Conservation (phyloP, 2,329 filamentous ascomycete species). For the Elsinoe perseae region DNA sequence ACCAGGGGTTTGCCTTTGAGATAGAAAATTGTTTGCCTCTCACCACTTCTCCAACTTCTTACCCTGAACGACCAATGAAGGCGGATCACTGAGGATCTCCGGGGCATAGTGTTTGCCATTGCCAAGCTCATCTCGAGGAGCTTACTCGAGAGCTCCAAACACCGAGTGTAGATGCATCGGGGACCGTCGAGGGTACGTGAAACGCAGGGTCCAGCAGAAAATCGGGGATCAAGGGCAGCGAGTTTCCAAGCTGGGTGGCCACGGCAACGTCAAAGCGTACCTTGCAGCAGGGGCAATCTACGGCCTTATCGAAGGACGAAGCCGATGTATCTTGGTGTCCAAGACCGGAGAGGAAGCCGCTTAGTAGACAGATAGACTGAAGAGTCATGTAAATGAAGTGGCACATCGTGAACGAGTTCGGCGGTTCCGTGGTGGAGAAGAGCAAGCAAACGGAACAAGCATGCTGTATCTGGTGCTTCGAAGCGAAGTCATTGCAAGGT, state of each 20-base stretch:
- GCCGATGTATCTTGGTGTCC: background rate
- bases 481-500: constrained; percentile 11
- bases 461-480: background rate
- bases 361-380: background rate
- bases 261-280: constrained; percentile 4
- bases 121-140: background rate
- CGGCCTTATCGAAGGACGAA: background rate
- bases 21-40: background rate
- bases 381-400: constrained; percentile 13
- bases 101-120: background rate
- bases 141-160: background rate
- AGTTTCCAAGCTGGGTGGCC: background rate
- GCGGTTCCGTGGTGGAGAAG: background rate
- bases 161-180: background rate
- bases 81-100: constrained; percentile 7
- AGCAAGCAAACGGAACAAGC: background rate
- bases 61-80: background rate
- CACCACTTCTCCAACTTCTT: background rate
- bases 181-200: background rate
- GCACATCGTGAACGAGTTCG: background rate
- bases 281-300: background rate
- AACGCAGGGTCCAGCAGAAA: constrained; percentile 6
- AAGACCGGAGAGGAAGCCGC: background rate
- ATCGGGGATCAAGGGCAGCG: constrained; percentile 6
- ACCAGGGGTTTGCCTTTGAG: background rate